Conservation (phyloP, 1,139 yeast genomes). For the Magnusiomyces suaveolens region DNA sequence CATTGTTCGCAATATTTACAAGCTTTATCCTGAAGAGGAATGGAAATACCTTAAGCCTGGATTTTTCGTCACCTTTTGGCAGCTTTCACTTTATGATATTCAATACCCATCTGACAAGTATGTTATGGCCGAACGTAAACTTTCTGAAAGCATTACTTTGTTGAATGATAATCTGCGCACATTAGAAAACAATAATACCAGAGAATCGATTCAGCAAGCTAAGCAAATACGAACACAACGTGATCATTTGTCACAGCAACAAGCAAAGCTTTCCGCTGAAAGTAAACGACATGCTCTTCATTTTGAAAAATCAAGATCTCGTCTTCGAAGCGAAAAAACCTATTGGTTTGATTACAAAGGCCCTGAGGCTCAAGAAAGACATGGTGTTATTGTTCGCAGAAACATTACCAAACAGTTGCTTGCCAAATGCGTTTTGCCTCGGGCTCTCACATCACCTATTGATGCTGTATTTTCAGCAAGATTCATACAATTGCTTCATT, state of each 20-base stretch:
- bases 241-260: conserved; percentile 19
- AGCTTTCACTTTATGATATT: conserved; percentile 62
- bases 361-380: conserved; percentile 17
- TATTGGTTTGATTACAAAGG: conserved; percentile 30
- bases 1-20: conserved; percentile 20
- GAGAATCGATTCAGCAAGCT: conserved; percentile 14
- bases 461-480: conserved; percentile 70
- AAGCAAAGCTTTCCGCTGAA: conserved; percentile 26
- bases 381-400: conserved; percentile 24
- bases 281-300: conserved; percentile 31
- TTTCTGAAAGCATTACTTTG: conserved; percentile 16
- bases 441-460: conserved; percentile 68
- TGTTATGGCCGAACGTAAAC: conserved; percentile 35
- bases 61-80: conserved; percentile 64
- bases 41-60: conserved; percentile 37
- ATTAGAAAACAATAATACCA: conserved; percentile 12
- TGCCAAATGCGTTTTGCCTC: conserved; percentile 62
- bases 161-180: conserved; percentile 13
- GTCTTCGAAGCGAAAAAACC: conserved; percentile 29
- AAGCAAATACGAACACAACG: conserved; percentile 15
- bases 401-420: conserved; percentile 37
- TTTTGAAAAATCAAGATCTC: conserved; percentile 25
- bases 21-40: conserved; percentile 26
- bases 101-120: conserved; percentile 47
- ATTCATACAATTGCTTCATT: conserved; percentile 47